Evolutionary conservation across 805 yeast species (phyloP), one percentile per base, ranked within the genome.

Genomic region (Metschnikowia kofuensis): DNA sequence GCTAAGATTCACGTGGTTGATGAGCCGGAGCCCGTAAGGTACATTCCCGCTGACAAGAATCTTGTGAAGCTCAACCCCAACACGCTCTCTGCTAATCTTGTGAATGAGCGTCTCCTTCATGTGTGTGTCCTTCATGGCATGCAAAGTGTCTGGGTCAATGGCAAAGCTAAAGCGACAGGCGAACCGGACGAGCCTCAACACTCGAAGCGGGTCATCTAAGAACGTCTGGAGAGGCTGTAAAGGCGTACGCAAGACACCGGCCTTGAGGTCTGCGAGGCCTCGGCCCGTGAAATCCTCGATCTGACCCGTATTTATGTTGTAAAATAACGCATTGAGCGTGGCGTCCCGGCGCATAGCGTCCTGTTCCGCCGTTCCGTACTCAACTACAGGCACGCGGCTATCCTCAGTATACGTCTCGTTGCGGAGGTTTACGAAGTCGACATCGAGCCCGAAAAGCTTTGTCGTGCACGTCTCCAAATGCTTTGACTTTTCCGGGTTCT

Each of bases 381-480:
- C 77, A 37, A 89, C 82, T 1, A 72, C 65, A 1, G 99, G 99
- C n/a, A 94, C 89, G 46, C 99, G 71, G 42, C 96, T 85, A 35
- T 85, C 84, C 21, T 78, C 81, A 0, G 96, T 82, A 62, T 94
- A 94, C 59, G 81, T 86, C 62, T 94, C 99, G 35, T 85, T 83
- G 54, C 99, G 74, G 54, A 94, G 73, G 65, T 92, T 92, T 44
- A 95, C 99, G 64, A 94, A 89, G 69, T 94, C 99, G 45, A 94
- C 80, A 59, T 89, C 96, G n/a, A 85, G 64, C 1, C 84, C 95
- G 60, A 78, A 88, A 10, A 94, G 67, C 59, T 83, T 87, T 1
- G 97, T 90, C 3, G 97, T 94, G 38, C 97, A 95, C 1, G 99
- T 95, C 60, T 94, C 99, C 57, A 94, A 71, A 70, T 94, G 99